Evolutionary conservation across 306 rosid genomes (phyloP).

Genomic region (Quercus gilva): DNA sequence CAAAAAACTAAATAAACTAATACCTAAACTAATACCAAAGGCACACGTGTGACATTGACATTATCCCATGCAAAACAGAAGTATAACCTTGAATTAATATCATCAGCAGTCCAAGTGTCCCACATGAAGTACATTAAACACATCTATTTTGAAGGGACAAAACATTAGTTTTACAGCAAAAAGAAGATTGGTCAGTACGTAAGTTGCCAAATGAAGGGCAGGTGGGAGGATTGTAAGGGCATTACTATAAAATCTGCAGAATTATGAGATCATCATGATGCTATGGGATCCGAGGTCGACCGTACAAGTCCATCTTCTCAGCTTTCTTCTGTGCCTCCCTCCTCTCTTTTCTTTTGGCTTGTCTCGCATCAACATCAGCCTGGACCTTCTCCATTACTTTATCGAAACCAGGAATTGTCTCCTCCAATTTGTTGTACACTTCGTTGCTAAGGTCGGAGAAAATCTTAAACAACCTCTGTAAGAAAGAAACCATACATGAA

Average conservation of each 20-base stretch:
- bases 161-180: not conserved
- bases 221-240: not conserved
- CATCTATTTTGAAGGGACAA: not conserved
- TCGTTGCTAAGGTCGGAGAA: constrained; percentile 16
- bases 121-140: no score
- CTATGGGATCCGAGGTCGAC: constrained; percentile 6
- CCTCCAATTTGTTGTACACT: constrained; percentile 20
- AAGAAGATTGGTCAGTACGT: not conserved
- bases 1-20: no score
- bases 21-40: not conserved
- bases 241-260: not conserved
- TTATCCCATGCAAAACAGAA: not conserved
- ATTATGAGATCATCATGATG: not conserved
- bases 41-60: no score
- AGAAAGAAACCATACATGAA: constrained; percentile 26
- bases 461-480: constrained; percentile 44
- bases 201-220: not conserved
- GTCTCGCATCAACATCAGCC: constrained; percentile 23
- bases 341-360: constrained; percentile 20
- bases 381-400: constrained; percentile 31
- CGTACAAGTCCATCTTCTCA: not conserved
- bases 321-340: constrained; percentile 32
- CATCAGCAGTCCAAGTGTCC: not conserved
- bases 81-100: not conserved
- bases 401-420: constrained; percentile 55